These are phyloP conservation scores for Geotrichum phurueaensis DNA, from an alignment of 1,139 yeast genomes.

Conservation along the genomic window DNA sequence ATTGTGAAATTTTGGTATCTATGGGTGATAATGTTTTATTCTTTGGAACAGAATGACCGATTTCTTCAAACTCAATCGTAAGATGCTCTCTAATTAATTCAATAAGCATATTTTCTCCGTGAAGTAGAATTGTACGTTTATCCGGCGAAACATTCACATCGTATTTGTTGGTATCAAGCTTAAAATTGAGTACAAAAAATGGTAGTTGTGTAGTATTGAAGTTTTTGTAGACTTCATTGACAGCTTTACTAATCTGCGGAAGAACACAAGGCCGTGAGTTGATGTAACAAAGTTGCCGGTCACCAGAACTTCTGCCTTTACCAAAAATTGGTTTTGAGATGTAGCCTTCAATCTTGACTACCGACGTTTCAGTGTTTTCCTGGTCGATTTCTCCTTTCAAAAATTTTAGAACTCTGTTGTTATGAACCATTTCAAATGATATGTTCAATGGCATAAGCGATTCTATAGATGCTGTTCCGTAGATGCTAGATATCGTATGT, in stretches of 20 bases:
- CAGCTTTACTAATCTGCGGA: constrained; percentile 49
- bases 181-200: constrained; percentile 57
- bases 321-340: constrained; percentile 77
- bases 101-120: constrained; percentile 54
- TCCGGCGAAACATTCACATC: constrained; percentile 93
- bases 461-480: constrained; percentile 58
- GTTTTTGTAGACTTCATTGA: constrained; percentile 67
- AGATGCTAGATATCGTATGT: constrained; percentile 60
- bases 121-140: constrained; percentile 65
- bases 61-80: constrained; percentile 23
- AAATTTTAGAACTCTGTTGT: neutral
- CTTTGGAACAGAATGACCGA: constrained; percentile 31
- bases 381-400: constrained; percentile 7
- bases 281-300: constrained; percentile 67
- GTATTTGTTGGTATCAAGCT: constrained; percentile 45
- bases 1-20: neutral
- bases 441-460: constrained; percentile 42
- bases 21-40: neutral
- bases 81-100: constrained; percentile 41
- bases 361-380: constrained; percentile 19
- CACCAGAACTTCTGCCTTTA: constrained; percentile 60
- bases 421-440: constrained; percentile 6
- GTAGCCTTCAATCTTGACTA: constrained; percentile 47
- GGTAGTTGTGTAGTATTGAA: constrained; percentile 75
- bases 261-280: constrained; percentile 70